Base-by-base conservation (phyloP, 2,329 filamentous ascomycete species). In the Alternaria hordeiaustralica region DNA sequence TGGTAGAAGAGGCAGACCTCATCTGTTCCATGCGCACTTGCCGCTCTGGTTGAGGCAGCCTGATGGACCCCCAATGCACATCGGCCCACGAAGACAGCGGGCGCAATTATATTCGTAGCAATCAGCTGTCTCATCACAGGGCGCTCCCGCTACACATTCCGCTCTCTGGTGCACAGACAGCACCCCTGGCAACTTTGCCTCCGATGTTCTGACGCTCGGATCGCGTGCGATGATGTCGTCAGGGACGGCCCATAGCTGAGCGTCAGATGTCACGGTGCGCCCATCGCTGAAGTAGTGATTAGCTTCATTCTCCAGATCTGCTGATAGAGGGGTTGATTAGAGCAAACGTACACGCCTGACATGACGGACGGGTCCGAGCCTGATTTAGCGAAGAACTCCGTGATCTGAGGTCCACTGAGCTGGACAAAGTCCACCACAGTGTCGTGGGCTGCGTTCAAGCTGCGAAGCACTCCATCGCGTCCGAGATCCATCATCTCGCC, bases 201-300 rank as follows among this genome's bases (percentile, higher is more conserved):
- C 15, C 0, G 36, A 18, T 18, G n/a, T 41, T 41, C 0, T 0
- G n/a, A 3, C 36, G 36, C 0, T 0, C 0, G 36, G 15, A 0
- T 41, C 36, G 1, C 36, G 36, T 41, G 36, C 36, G n/a, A 11
- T 3, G 8, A 41, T 41, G 0, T 1, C 36, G 36, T 41, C 36
- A 0, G 36, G 36, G n/a, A 41, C n/a, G 1, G 36, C 36, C 36
- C 15, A 41, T 6, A 41, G n/a, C 36, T 41, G 36, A 11, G 36
- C 36, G 0, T 41, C 36, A 18, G 36, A 41, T 8, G 36, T 41
- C 0, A 41, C 36, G 0, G 36, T 41, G 8, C 36, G 36, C 1
- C 36, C 36, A 1, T 41, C 33, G 2, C 33, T 41, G 12, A 1
- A 11, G 1, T 28, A 26, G 25, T 26, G 25, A 26, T 26, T 26